Evolutionary conservation across 805 yeast species (phyloP).

Genomic region (Kuraishia ogatae): DNA sequence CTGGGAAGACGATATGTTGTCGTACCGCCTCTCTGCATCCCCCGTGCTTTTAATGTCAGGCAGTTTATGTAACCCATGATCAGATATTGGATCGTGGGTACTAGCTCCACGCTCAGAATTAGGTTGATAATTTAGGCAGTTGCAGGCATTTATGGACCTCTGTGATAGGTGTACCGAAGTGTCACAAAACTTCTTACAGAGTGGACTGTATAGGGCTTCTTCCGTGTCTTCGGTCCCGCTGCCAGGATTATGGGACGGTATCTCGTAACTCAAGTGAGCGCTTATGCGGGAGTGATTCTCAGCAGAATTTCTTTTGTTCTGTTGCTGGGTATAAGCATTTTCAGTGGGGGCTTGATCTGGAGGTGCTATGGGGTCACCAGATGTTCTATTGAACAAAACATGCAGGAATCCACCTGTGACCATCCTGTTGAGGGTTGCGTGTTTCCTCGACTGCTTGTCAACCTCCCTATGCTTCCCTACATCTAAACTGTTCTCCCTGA

Average conservation of each 20-base stretch:
- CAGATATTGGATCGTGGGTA: neutral
- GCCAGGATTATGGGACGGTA: too few species aligned
- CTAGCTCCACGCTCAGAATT: neutral
- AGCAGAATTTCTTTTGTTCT: neutral
- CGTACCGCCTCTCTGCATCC: neutral
- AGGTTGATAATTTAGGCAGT: neutral
- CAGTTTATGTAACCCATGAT: neutral
- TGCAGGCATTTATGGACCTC: neutral
- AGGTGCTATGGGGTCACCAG: neutral
- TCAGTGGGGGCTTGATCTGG: neutral
- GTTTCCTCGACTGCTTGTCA: neutral
- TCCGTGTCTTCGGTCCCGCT: too few species aligned
- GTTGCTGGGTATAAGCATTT: neutral
- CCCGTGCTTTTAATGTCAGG: neutral
- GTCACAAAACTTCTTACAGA: too few species aligned
- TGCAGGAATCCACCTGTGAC: neutral
- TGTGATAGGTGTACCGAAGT: too few species aligned
- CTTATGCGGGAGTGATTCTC: too few species aligned
- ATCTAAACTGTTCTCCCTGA: neutral
- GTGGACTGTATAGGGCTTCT: too few species aligned
- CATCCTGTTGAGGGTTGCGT: neutral
- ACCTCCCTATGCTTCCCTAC: neutral
- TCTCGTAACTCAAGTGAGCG: too few species aligned
- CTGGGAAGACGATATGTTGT: neutral
- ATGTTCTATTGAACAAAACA: neutral